Conservation (phyloP, 2,329 filamentous ascomycete genomes). For the Colletotrichum paranaense region DNA sequence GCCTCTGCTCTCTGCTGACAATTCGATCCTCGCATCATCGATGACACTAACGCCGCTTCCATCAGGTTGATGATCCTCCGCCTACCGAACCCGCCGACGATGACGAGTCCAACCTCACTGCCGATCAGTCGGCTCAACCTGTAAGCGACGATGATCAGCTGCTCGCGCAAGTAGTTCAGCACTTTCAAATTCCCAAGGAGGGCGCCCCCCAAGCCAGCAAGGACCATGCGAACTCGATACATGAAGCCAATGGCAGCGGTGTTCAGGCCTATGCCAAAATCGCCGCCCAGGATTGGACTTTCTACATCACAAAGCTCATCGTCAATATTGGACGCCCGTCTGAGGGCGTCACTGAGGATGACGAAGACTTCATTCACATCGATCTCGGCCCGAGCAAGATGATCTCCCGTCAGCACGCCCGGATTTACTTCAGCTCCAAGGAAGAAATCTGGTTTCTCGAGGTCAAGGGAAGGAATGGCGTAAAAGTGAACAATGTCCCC, state of each 20-base stretch:
- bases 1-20: constrained; percentile 25
- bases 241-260: constrained; percentile 70
- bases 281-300: constrained; percentile 85
- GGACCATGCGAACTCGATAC: constrained; percentile 72
- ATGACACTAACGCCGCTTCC: constrained; percentile 21
- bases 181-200: constrained; percentile 54
- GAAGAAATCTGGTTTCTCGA: constrained; percentile 82
- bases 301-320: constrained; percentile 80
- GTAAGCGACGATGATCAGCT: constrained; percentile 65
- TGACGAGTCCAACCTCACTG: constrained; percentile 55
- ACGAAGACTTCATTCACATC: constrained; percentile 76
- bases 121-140: constrained; percentile 51
- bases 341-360: constrained; percentile 58
- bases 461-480: constrained; percentile 91
- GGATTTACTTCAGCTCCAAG: constrained; percentile 78
- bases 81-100: constrained; percentile 58
- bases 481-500: constrained; percentile 81
- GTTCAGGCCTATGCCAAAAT: constrained; percentile 86
- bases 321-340: constrained; percentile 81
- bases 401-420: constrained; percentile 81
- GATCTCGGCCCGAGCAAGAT: constrained; percentile 88
- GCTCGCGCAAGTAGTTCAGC: constrained; percentile 66
- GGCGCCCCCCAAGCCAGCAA: constrained; percentile 68
- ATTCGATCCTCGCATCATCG: neutral
- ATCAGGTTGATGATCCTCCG: constrained; percentile 50